A percentile compares a stretch with the other conserved stretches of the same genome.
phyloP scores from a whole-genome alignment of 2,329 filamentous ascomycete genomes.

The Penicillium sp. region DNA sequence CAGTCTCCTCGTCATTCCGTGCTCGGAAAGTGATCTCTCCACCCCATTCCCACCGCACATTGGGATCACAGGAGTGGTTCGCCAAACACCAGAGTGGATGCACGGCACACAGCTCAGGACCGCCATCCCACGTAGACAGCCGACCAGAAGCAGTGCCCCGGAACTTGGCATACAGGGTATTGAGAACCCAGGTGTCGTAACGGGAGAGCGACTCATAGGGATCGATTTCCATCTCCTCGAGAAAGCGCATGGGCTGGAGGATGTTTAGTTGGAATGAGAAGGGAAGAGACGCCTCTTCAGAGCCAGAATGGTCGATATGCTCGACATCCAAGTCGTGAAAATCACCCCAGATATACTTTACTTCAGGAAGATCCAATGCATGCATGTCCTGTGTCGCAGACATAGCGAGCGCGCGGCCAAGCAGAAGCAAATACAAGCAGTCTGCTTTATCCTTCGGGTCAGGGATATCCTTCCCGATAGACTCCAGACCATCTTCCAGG shows the following conservation, averaged over 20 bases:
- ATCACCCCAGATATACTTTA: slow-evolving; percentile 67
- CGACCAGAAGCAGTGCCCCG: slow-evolving; percentile 87
- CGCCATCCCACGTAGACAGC: slow-evolving; percentile 72
- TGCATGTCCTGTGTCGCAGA: slow-evolving; percentile 60
- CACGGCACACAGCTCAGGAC: slow-evolving; percentile 88
- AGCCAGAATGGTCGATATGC: slow-evolving; percentile 13
- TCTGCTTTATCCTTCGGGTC: slow-evolving; percentile 59
- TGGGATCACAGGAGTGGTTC: slow-evolving; percentile 95
- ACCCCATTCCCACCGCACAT: slow-evolving; percentile 92
- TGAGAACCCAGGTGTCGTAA: slow-evolving; percentile 65
- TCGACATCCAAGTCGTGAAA: slow-evolving; percentile 46
- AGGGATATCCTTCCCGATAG: slow-evolving; percentile 59
- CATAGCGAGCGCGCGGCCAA: slow-evolving; percentile 61
- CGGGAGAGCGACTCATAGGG: slow-evolving; percentile 51
- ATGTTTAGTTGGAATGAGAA: slow-evolving; percentile 64
- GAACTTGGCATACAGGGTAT: slow-evolving; percentile 91
- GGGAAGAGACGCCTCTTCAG: slow-evolving; percentile 49
- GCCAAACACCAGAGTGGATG: slow-evolving; percentile 96
- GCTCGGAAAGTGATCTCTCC: slow-evolving; percentile 43
- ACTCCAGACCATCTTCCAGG: slow-evolving; percentile 51
- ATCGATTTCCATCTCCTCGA: slow-evolving; percentile 64
- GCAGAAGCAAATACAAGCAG: slow-evolving; percentile 59
- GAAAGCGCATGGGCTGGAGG: slow-evolving; percentile 59
- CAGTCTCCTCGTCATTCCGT: slow-evolving; percentile 33
- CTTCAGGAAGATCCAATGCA: slow-evolving; percentile 60